Base-by-base conservation (phyloP, 768 basidiomycete genomes). In the Pseudohyphozyma bogoriensis region DNA sequence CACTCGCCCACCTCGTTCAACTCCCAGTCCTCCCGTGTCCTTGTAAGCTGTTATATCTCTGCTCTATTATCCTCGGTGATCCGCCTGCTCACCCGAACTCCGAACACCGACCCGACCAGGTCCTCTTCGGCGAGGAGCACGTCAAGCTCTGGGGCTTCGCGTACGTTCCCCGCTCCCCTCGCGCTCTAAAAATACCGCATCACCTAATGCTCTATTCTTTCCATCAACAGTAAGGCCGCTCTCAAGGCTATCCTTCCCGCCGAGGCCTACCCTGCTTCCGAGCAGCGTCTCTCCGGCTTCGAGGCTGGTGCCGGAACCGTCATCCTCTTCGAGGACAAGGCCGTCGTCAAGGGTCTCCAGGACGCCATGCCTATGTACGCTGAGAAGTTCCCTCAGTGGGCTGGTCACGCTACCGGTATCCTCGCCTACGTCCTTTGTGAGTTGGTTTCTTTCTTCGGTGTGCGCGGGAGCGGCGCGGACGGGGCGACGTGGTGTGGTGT, bases 1-100 rank as follows among this genome's bases (percentile, higher is more conserved):
- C 69, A 71, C 62, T 64, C 72, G 22, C 74, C 74, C 28, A 71
- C 69, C 31, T 65, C 69, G 24, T 74, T 74, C 70, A 76, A 76
- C 70, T 71, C 69, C 46, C 75, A 76, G 58, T 66, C 72, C 20
- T 64, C 72, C 2, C 64, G 75, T 35, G 74, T 69, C 6, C 63
- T 75, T 51, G 59, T n/a, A 62, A 69, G 53, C 66, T 76, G 64
- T 44, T 70, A 45, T 68, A 67, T 24, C 55, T 75, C 55, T 72
- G 75, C 42, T 60, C 73, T 51, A 61, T 68, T 31, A 67, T 71
- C 10, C 69, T 74, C 62, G 71, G 73, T 63, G 69, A 71, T 61
- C 62, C 72, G 22, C 74, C 74, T 26, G 71, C 69, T 29, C 64
- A 68, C 22, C 74, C 74, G 69, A 76, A 76, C 70, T 71, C 69